These are phyloP conservation scores for Pestalotiopsis sp. DNA, from an alignment of 2,329 filamentous ascomycete genomes.

Conservation along the genomic window DNA sequence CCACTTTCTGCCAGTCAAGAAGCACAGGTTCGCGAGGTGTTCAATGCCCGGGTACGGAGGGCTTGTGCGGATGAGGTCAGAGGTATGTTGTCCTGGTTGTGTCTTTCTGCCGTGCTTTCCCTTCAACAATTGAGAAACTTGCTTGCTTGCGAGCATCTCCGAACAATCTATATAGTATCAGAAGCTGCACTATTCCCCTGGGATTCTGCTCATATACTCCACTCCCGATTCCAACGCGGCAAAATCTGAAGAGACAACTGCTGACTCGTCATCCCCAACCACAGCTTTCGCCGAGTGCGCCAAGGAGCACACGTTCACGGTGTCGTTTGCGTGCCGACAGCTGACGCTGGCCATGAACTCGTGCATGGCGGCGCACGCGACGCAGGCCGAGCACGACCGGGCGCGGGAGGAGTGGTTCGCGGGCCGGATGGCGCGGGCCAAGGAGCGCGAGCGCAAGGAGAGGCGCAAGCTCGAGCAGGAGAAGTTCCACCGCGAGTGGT, in stretches of 20 bases:
- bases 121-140: conserved; percentile 1
- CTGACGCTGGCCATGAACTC: conserved; percentile 87
- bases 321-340: conserved; percentile 82
- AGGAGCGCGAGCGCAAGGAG: conserved; percentile 66
- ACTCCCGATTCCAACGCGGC: neutral
- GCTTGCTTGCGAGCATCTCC: neutral
- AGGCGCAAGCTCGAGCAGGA: conserved; percentile 64
- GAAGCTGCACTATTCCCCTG: too few species aligned
- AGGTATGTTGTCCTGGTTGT: conserved; percentile 46
- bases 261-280: neutral
- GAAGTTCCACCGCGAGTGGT: conserved; percentile 68
- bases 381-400: conserved; percentile 80
- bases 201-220: neutral
- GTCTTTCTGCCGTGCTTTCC: conserved; percentile 5
- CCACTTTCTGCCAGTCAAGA: conserved; percentile 61
- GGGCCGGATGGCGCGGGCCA: conserved; percentile 69
- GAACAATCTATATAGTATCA: neutral
- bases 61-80: conserved; percentile 80
- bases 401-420: conserved; percentile 95
- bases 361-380: conserved; percentile 89
- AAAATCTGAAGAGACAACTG: neutral
- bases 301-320: conserved; percentile 80
- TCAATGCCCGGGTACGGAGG: conserved; percentile 66
- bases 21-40: conserved; percentile 41
- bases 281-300: conserved; percentile 92